Conservation (phyloP, 257 asterid genomes). For the Paulownia fortunei region DNA sequence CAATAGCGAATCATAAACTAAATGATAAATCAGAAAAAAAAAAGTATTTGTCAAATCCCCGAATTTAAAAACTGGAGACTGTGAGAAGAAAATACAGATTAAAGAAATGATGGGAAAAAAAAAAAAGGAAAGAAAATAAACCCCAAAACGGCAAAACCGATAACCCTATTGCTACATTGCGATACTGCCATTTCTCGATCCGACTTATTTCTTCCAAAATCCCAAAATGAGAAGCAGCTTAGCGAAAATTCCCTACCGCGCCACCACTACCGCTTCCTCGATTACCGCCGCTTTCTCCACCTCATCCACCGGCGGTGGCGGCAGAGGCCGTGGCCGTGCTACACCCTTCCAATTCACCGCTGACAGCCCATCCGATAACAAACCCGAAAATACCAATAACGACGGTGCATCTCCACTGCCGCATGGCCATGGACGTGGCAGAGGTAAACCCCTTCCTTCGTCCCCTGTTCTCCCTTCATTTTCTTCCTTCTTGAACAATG, state of each 20-base stretch:
- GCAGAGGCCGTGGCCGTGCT: slow-evolving; percentile 68
- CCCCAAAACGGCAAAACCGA: background rate
- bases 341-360: slow-evolving; percentile 38
- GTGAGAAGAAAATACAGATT: too few relatives aligned
- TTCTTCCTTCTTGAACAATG: slow-evolving; percentile 47
- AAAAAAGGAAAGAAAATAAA: background rate
- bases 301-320: slow-evolving; percentile 45
- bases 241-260: slow-evolving; percentile 54
- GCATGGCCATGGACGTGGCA: slow-evolving; percentile 71
- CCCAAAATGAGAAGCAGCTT: slow-evolving; percentile 70
- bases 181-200: background rate
- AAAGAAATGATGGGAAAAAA: background rate
- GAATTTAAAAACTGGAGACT: too few relatives aligned
- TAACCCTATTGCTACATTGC: slow-evolving; percentile 3
- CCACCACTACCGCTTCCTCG: slow-evolving; percentile 46
- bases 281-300: slow-evolving; percentile 56
- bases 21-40: too few relatives aligned
- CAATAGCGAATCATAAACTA: too few relatives aligned
- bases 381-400: slow-evolving; percentile 36
- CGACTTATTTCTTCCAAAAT: slow-evolving; percentile 14
- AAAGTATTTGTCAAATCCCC: too few relatives aligned
- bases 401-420: slow-evolving; percentile 37
- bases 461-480: slow-evolving; percentile 50
- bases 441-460: slow-evolving; percentile 54
- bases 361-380: slow-evolving; percentile 31